Conservation (phyloP, 495 filamentous ascomycete species). For the Trypethelium eluteriae region DNA sequence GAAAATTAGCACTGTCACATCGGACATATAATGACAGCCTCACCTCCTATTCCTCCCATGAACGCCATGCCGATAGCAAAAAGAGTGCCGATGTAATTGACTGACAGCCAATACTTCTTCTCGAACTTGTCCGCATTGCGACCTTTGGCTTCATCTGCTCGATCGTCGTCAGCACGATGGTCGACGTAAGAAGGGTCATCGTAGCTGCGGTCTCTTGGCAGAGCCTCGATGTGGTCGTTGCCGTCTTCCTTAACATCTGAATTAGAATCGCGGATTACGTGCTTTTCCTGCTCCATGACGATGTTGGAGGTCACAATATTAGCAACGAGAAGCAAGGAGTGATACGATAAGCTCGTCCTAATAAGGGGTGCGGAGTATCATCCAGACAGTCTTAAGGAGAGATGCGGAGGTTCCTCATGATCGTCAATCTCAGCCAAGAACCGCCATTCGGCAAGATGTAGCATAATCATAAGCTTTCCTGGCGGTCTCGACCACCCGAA, state of each 20-base stretch:
- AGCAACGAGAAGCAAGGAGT: background rate
- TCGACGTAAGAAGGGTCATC: slow-evolving; percentile 10
- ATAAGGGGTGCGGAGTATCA: background rate
- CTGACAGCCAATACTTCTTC: slow-evolving; percentile 15
- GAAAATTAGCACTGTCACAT: background rate
- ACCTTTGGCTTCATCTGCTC: slow-evolving; percentile 17
- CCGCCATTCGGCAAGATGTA: slow-evolving; percentile 5
- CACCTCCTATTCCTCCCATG: slow-evolving; percentile 19
- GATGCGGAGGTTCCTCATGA: background rate
- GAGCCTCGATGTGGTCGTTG: slow-evolving; percentile 6
- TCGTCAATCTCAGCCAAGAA: background rate
- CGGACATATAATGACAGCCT: background rate
- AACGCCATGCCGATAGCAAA: slow-evolving; percentile 19
- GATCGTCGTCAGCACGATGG: slow-evolving; percentile 17
- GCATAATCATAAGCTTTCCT: background rate
- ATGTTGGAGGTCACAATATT: background rate
- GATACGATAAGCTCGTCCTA: background rate
- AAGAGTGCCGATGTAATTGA: slow-evolving; percentile 18
- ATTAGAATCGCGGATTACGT: background rate
- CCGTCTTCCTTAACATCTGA: background rate
- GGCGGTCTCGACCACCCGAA: background rate
- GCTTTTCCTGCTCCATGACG: slow-evolving; percentile 6
- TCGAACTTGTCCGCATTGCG: slow-evolving; percentile 17
- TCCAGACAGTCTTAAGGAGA: background rate
- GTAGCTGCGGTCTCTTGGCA: slow-evolving; percentile 1